These are phyloP conservation scores for Hymenochaete sp. DNA, from an alignment of 1,284 basidiomycete species.

Conservation along the genomic window DNA sequence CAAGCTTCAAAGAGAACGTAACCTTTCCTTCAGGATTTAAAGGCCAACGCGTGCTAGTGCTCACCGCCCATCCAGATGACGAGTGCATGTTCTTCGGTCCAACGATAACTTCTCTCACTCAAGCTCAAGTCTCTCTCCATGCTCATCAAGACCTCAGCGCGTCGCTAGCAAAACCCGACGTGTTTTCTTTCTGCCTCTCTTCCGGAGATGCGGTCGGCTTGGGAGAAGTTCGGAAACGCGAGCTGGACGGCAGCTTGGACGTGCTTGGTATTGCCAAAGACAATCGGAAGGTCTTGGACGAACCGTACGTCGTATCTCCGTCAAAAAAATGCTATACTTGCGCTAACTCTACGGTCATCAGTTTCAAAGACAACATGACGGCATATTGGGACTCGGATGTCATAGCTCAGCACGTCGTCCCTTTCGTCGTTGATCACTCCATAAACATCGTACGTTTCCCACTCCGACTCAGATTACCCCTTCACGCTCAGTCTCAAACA, in stretches of 20 bases:
- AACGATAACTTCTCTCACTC: constrained; percentile 49
- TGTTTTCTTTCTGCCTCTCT: constrained; percentile 56
- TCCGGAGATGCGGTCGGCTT: constrained; percentile 76
- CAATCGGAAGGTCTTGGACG: constrained; percentile 58
- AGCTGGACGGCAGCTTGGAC: constrained; percentile 63
- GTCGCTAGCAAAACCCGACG: constrained; percentile 19
- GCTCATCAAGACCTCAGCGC: background rate
- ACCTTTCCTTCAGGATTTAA: too few species aligned
- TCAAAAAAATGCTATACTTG: constrained; percentile 2
- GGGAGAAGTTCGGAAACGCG: constrained; percentile 53
- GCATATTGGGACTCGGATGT: constrained; percentile 54
- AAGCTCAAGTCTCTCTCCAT: background rate
- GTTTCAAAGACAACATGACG: constrained; percentile 70
- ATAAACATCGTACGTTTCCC: constrained; percentile 53
- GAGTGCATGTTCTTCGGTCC: constrained; percentile 91
- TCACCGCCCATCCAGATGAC: constrained; percentile 89
- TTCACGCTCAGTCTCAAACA: too few species aligned
- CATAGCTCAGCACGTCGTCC: constrained; percentile 52
- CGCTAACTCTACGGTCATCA: background rate
- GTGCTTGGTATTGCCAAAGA: constrained; percentile 57
- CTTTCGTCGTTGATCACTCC: constrained; percentile 48
- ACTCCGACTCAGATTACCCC: too few species aligned
- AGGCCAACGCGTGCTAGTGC: constrained; percentile 60
- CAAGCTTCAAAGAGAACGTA: too few species aligned
- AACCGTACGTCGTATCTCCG: constrained; percentile 47